Percentiles rank a stretch among this genome's conserved stretches.
Conservation (phyloP, 106 monocot genomes). For the Acorus gramineus region DNA sequence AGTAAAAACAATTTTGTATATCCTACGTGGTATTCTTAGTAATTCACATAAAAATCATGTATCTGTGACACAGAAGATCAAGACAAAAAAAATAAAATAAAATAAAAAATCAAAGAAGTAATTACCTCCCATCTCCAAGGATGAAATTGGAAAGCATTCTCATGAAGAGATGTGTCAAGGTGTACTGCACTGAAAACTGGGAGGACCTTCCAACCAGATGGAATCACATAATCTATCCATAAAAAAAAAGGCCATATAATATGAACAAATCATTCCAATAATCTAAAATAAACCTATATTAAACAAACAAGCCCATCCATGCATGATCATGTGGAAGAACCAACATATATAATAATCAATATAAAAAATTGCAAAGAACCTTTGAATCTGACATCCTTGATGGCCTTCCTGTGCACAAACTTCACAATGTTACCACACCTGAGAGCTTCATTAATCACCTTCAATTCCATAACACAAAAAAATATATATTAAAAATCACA, state of each 20-base stretch:
- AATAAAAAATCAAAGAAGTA: too few relatives aligned
- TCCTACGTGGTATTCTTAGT: too few relatives aligned
- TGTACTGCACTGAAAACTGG: slow-evolving; percentile 6
- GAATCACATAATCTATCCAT: slow-evolving; percentile 10
- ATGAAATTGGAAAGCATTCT: slow-evolving; percentile 1
- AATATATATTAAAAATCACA: too few relatives aligned
- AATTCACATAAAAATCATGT: too few relatives aligned
- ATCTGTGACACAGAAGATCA: too few relatives aligned
- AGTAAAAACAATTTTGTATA: too few relatives aligned
- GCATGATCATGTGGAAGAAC: too few relatives aligned
- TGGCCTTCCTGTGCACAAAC: slow-evolving; percentile 5
- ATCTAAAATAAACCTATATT: too few relatives aligned
- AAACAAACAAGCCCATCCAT: too few relatives aligned
- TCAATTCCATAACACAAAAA: neutral
- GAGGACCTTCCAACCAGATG: slow-evolving; percentile 10
- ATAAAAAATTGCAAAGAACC: neutral
- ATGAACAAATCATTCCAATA: neutral
- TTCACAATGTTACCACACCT: slow-evolving; percentile 12
- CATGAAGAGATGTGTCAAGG: slow-evolving; percentile 4
- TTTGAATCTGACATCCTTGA: slow-evolving; percentile 13
- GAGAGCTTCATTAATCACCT: slow-evolving; percentile 13
- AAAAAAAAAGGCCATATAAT: neutral
- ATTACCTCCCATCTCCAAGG: slow-evolving; percentile 16
- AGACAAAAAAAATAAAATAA: too few relatives aligned
- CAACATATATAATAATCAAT: too few relatives aligned